These are phyloP conservation scores for Ophiostoma triangulosporum DNA, from an alignment of 2,329 filamentous ascomycete genomes.

Conservation along the genomic window DNA sequence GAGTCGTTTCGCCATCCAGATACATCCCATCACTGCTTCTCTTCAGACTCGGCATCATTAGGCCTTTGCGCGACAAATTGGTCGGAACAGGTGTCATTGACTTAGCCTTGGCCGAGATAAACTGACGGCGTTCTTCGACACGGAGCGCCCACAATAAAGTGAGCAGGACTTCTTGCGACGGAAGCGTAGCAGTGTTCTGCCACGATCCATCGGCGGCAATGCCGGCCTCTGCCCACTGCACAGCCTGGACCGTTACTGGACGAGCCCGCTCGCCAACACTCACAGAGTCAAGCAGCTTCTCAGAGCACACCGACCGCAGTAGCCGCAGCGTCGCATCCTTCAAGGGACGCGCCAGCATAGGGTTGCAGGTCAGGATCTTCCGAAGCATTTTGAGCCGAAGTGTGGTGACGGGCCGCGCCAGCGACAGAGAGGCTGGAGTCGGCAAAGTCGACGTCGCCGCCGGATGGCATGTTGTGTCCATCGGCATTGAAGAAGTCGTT, in stretches of 20 bases:
- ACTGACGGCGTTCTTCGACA: slow-evolving; percentile 27
- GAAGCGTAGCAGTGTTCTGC: slow-evolving; percentile 26
- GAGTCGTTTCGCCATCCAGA: background rate
- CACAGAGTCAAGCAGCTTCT: slow-evolving; percentile 31
- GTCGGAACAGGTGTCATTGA: background rate
- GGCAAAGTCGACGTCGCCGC: slow-evolving; percentile 33
- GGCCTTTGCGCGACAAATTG: background rate
- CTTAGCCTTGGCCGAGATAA: slow-evolving; percentile 11
- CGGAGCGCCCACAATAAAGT: slow-evolving; percentile 33
- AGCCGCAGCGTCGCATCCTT: slow-evolving; percentile 60
- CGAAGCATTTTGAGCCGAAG: slow-evolving; percentile 47
- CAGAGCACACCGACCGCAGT: slow-evolving; percentile 55
- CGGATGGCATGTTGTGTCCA: slow-evolving; percentile 21
- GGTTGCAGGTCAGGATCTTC: slow-evolving; percentile 60
- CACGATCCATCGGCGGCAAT: slow-evolving; percentile 18
- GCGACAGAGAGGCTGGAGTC: slow-evolving; percentile 26
- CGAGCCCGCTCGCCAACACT: slow-evolving; percentile 28
- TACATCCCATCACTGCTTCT: background rate
- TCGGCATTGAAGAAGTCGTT: slow-evolving; percentile 44
- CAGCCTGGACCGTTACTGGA: slow-evolving; percentile 10
- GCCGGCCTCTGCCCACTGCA: slow-evolving; percentile 20
- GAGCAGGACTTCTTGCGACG: slow-evolving; percentile 34
- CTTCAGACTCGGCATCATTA: background rate
- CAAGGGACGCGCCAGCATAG: slow-evolving; percentile 59
- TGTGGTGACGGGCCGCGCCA: slow-evolving; percentile 39